Conservation (phyloP, 306 rosid species). For the Canavalia gladiata region DNA sequence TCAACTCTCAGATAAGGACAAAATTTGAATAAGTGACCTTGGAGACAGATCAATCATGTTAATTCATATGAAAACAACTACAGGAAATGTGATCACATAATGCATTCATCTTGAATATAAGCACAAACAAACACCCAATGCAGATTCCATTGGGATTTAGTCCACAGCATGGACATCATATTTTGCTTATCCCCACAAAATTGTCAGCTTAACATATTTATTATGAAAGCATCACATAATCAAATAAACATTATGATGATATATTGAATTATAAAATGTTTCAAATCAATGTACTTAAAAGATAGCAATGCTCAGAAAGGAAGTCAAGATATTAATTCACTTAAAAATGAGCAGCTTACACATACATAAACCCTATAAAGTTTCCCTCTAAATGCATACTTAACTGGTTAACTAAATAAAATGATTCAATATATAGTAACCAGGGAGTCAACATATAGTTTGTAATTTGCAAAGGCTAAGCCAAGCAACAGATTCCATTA, state of each 20-base stretch:
- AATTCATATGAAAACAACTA: constrained; percentile 25
- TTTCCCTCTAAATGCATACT: neutral
- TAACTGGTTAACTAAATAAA: neutral
- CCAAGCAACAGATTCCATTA: neutral
- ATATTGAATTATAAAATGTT: constrained; percentile 7
- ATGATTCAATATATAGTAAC: neutral
- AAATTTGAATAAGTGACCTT: constrained; percentile 37
- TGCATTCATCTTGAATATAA: constrained; percentile 26
- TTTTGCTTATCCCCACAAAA: constrained; percentile 17
- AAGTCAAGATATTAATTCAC: constrained; percentile 13
- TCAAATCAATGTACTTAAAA: neutral
- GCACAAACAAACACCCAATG: constrained; percentile 24
- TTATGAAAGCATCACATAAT: neutral
- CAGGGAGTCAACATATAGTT: neutral
- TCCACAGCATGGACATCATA: constrained; percentile 12
- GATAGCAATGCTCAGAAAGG: neutral
- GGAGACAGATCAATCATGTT: constrained; percentile 40
- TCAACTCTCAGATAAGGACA: constrained; percentile 50
- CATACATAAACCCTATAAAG: constrained; percentile 19
- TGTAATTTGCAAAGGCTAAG: neutral
- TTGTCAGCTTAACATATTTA: constrained; percentile 9
- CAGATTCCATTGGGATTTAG: constrained; percentile 16
- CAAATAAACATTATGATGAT: constrained; percentile 12
- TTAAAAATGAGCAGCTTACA: constrained; percentile 23
- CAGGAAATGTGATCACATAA: constrained; percentile 1